phyloP scores from a whole-genome alignment of 371 early-diverging fungal genomes.

The Dinochytrium kinnereticum region DNA sequence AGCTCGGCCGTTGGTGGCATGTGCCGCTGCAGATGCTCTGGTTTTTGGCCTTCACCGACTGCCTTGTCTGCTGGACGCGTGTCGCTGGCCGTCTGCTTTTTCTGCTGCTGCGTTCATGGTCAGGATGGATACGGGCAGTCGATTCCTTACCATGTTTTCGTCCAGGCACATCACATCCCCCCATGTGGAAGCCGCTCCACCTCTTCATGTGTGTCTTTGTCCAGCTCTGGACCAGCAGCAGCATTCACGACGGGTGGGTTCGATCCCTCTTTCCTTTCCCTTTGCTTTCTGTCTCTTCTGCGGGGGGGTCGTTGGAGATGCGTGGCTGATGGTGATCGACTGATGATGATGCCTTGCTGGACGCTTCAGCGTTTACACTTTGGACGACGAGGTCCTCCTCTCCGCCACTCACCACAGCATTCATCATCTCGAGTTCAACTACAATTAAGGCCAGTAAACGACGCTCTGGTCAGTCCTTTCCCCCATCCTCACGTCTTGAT shows the following conservation, averaged over 20 bases:
- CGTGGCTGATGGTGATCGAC: too few species aligned
- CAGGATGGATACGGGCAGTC: constrained; percentile 94
- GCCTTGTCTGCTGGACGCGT: constrained; percentile 93
- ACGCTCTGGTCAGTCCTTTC: constrained; percentile 60
- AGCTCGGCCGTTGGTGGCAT: constrained; percentile 70
- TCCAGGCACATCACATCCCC: constrained; percentile 81
- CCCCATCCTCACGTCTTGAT: not conserved
- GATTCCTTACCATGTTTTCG: constrained; percentile 91
- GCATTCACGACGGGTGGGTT: constrained; percentile 89
- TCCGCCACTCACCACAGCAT: constrained; percentile 94
- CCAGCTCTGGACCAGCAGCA: constrained; percentile 92
- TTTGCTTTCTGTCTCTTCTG: too few species aligned
- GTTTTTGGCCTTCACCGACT: constrained; percentile 92
- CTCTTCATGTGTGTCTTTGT: constrained; percentile 85
- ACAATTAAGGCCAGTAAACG: constrained; percentile 97
- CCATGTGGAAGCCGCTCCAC: constrained; percentile 89
- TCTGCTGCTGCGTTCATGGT: constrained; percentile 95
- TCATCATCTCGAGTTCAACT: constrained; percentile 97
- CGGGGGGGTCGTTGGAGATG: too few species aligned
- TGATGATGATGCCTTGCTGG: too few species aligned
- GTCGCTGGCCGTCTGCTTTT: constrained; percentile 85
- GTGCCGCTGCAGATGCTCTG: constrained; percentile 63
- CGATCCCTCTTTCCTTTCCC: too few species aligned
- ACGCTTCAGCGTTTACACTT: constrained; percentile 66
- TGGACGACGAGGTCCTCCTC: constrained; percentile 66